Evolutionary conservation across 345 rosid species (phyloP), one percentile per base, ranked within the genome.

Genomic region (Dimocarpus longan): DNA sequence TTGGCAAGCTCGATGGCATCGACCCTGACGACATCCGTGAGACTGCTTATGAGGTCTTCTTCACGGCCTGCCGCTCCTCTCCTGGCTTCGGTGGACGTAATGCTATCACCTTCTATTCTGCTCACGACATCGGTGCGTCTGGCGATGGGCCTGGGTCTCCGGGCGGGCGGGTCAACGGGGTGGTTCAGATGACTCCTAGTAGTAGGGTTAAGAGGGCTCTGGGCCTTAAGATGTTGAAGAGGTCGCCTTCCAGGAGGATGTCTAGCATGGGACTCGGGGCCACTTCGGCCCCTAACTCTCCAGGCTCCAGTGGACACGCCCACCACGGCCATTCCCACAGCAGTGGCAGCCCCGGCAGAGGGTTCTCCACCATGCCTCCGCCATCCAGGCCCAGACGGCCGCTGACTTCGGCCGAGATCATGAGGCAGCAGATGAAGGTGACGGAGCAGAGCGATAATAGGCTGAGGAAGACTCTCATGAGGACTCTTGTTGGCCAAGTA

Each of bases 401-500:
- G 1, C 64, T 92, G 66, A 93, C 98, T 2, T 92, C 96, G 11
- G 99, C 97, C 0, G 99, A 95, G 91, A 90, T 95, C 48, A 93
- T 95, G 97, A 91, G 97, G 84, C 87, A 89, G 74, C 99, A 95
- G 72, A 93, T 95, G 98, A 80, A 86, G 83, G 98, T 96, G 39
- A 90, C 95, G 28, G 99, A 96, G 85, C 95, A 90, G 48, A 91
- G 94, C 66, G 99, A 96, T 74, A 90, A 85, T 72, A 78, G 98
- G 86, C 88, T 96, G 65, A 83, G 97, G 71, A 94, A 92, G 77
- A 94, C 98, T 62, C 93, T 96, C 56, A 85, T 93, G 93, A 85
- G 97, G 74, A 90, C 93, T 66, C 97, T 91, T 64, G 97, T 91
- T 79, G 99, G 99, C 72, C 99, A 94, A 85, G 98, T 93, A 88